A percentile compares a stretch with the other conserved stretches of the same genome.
These are phyloP conservation scores for Scutellaria barbata DNA, from an alignment of 257 asterid genomes.

Conservation along the genomic window DNA sequence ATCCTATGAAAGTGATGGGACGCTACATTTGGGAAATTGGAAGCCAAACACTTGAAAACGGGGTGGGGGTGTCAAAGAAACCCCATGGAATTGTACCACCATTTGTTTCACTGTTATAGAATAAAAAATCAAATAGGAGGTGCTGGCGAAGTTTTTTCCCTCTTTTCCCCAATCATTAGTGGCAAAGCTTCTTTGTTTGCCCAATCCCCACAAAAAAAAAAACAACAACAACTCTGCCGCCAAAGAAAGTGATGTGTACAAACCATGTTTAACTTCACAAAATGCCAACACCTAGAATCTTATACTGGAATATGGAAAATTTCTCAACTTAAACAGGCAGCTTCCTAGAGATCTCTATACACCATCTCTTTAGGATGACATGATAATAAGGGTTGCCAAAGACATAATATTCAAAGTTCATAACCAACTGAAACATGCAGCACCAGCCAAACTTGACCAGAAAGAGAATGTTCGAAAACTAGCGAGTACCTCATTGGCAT, in stretches of 20 bases:
- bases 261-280: constrained; percentile 5
- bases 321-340: constrained; percentile 9
- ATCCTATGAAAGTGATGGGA: constrained; percentile 24
- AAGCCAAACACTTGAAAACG: background rate
- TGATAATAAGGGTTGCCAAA: background rate
- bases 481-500: constrained; percentile 87
- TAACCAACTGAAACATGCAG: constrained; percentile 10
- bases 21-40: background rate
- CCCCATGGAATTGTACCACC: constrained; percentile 18
- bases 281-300: constrained; percentile 1
- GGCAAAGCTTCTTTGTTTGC: background rate
- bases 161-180: constrained; percentile 1
- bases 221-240: background rate
- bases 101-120: background rate
- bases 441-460: constrained; percentile 15
- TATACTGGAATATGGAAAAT: constrained; percentile 9
- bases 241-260: background rate
- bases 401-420: constrained; percentile 14
- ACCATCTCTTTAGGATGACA: constrained; percentile 9
- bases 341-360: constrained; percentile 13
- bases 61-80: constrained; percentile 14
- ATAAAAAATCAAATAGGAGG: constrained; percentile 4
- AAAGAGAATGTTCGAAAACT: constrained; percentile 31
- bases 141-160: background rate
- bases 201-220: background rate